Percentiles rank a stretch among this genome's conserved stretches.
Evolutionary conservation across 225 moss, liverwort and hornwort species (phyloP).

Genomic region (Sphagnum tenellum): DNA sequence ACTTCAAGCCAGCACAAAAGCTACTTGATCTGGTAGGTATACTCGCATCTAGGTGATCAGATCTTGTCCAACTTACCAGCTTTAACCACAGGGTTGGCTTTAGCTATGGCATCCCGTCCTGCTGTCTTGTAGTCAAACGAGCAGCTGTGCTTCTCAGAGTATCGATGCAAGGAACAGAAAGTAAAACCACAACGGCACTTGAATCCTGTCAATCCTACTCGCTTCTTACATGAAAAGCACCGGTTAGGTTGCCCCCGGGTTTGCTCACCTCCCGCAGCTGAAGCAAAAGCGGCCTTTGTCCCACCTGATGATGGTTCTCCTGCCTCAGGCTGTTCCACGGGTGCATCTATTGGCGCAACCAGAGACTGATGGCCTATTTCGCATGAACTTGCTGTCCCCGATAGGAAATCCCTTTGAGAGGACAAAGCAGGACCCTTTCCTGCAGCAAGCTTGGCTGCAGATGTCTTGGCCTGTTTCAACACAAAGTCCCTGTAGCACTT

Average conservation of each 20-base stretch:
- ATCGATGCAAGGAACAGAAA: slow-evolving; percentile 74
- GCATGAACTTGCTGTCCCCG: slow-evolving; percentile 16
- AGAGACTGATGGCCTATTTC: background rate
- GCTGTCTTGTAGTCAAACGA: slow-evolving; percentile 78
- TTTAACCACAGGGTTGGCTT: slow-evolving; percentile 86
- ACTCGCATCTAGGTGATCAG: slow-evolving; percentile 12
- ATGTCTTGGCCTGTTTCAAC: slow-evolving; percentile 50
- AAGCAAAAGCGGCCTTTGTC: slow-evolving; percentile 8
- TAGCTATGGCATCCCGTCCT: slow-evolving; percentile 83
- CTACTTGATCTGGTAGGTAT: no score
- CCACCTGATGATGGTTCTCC: slow-evolving; percentile 26
- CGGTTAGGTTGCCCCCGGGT: slow-evolving; percentile 40
- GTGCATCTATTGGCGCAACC: background rate
- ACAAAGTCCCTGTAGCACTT: slow-evolving; percentile 77
- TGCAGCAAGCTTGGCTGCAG: slow-evolving; percentile 23
- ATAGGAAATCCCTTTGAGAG: slow-evolving; percentile 14
- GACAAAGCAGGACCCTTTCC: slow-evolving; percentile 19
- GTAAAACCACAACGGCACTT: slow-evolving; percentile 84
- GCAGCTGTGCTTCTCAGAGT: slow-evolving; percentile 85
- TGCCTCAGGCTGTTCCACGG: slow-evolving; percentile 13
- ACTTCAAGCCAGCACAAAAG: no score
- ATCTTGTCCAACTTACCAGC: slow-evolving; percentile 88
- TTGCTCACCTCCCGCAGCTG: slow-evolving; percentile 21
- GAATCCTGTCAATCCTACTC: slow-evolving; percentile 80
- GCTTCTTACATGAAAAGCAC: slow-evolving; percentile 83